A percentile compares a stretch with the other conserved stretches of the same genome.
These are phyloP conservation scores for Saturnispora sekii DNA, from an alignment of 805 yeast genomes.

Conservation along the genomic window DNA sequence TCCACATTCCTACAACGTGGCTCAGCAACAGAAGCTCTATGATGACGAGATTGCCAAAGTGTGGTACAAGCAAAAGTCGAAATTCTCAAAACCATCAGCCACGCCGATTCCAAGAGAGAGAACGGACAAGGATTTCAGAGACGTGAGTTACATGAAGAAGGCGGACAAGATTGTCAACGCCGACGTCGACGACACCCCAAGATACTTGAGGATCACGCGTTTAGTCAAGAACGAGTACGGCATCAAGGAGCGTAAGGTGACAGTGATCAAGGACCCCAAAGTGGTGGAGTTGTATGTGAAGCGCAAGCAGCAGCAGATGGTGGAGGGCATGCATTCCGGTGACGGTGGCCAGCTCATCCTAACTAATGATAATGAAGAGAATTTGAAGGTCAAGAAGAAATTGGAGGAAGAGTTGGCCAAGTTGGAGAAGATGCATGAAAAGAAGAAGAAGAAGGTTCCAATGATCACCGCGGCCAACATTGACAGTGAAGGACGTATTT, in stretches of 20 bases:
- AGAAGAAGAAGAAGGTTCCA: constrained; percentile 25
- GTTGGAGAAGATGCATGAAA: constrained; percentile 65
- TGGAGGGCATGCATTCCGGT: constrained; percentile 36
- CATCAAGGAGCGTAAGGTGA: constrained; percentile 70
- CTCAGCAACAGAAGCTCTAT: constrained; percentile 80
- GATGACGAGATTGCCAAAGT: constrained; percentile 83
- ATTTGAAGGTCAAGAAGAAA: constrained; percentile 63
- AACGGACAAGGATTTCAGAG: constrained; percentile 19
- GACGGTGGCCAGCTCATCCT: constrained; percentile 58
- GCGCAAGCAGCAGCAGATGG: constrained; percentile 32
- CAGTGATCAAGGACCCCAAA: constrained; percentile 73
- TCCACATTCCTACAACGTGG: constrained; percentile 68
- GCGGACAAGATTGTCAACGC: constrained; percentile 26
- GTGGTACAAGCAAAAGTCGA: constrained; percentile 77
- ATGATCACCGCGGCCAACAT: constrained; percentile 27
- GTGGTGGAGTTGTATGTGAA: constrained; percentile 78
- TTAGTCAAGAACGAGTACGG: constrained; percentile 79
- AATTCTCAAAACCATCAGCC: constrained; percentile 33
- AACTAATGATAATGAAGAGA: constrained; percentile 77
- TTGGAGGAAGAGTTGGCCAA: constrained; percentile 79
- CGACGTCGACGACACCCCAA: constrained; percentile 25
- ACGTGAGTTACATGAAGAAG: constrained; percentile 28
- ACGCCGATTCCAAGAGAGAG: constrained; percentile 20
- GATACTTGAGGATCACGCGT: constrained; percentile 54
- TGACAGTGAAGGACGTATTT: constrained; percentile 31